Evolutionary conservation across 2,329 filamentous ascomycete species (phyloP), one percentile per base, ranked within the genome.

Genomic region (Alternaria burnsii): DNA sequence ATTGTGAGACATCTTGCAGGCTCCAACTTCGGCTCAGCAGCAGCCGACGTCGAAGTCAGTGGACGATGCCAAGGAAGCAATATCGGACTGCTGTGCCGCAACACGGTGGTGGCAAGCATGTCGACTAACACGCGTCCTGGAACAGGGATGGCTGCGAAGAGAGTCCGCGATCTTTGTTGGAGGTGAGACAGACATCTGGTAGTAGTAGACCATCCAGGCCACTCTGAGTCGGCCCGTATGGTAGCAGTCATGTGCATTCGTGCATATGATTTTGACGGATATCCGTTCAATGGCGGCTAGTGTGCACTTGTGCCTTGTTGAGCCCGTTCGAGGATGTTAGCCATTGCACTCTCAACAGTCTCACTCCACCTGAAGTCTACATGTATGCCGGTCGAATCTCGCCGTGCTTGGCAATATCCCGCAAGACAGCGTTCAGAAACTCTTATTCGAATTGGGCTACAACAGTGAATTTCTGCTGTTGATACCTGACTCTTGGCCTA

Each of bases 1-100:
- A 38, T 38, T 36, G 30, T 50, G 46, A 50, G 46, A 50, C 46
- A 50, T 26, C 20, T 26, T 5, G 20, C 46, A 50, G 46, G 46
- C 46, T 36, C 32, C 32, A 36, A 38, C 20, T 36, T 50, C 20
- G 20, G 46, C 46, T 50, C n/a, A n/a, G 20, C 30, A 38, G 8
- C 8, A 50, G 20, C 14, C 22, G 46, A 24, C 22, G 34, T 36
- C 14, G 32, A 38, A 26, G 18, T 22, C 6, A 18, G 30, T 26
- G 14, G 32, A 16, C 36, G 32, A 22, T 50, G 20, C 46, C 32
- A 32, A 50, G 46, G 3, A 48, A 24, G 46, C 7, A 50, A 16
- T 20, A 20, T 50, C 5, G 14, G 5, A 7, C 14, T 26, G 20
- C 46, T n/a, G 46, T 50, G 32, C 14, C 32, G 46, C 24, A 18